Evolutionary conservation across 2,329 filamentous ascomycete species (phyloP).

Genomic region (Fusarium pseudonygamai): DNA sequence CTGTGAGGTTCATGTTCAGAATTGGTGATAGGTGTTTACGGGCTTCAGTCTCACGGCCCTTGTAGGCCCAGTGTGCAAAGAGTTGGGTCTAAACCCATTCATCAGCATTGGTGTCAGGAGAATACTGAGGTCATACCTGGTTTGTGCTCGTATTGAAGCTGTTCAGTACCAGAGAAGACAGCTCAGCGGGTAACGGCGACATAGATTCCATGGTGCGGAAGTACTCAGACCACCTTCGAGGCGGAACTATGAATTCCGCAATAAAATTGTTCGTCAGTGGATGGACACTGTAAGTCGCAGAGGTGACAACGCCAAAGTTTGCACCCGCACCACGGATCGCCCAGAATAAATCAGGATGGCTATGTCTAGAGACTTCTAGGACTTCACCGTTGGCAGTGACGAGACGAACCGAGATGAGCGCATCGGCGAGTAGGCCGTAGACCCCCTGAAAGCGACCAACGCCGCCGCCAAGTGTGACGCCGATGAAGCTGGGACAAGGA

Average conservation of each 20-base stretch:
- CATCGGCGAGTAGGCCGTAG: not conserved
- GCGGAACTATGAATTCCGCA: not conserved
- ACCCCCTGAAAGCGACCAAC: not conserved
- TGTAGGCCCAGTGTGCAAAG: not conserved
- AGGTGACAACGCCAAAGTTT: not conserved
- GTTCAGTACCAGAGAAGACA: not conserved
- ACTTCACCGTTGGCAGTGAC: not conserved
- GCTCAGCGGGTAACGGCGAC: not conserved
- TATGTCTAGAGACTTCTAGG: fast-evolving
- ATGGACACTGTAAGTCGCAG: not conserved
- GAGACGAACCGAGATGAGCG: not conserved
- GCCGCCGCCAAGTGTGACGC: not conserved
- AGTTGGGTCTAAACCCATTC: not conserved
- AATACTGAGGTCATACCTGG: not conserved
- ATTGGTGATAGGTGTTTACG: fast-evolving
- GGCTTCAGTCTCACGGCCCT: not conserved
- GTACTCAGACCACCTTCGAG: not conserved
- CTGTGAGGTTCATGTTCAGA: not conserved
- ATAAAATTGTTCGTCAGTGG: not conserved
- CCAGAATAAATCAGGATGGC: not conserved
- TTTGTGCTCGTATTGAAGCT: not conserved
- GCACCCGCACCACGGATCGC: not conserved
- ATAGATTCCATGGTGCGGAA: not conserved
- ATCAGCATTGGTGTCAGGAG: fast-evolving
- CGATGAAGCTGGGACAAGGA: not conserved